phyloP scores from a whole-genome alignment of 495 filamentous ascomycete species.

The Neurospora sp. region DNA sequence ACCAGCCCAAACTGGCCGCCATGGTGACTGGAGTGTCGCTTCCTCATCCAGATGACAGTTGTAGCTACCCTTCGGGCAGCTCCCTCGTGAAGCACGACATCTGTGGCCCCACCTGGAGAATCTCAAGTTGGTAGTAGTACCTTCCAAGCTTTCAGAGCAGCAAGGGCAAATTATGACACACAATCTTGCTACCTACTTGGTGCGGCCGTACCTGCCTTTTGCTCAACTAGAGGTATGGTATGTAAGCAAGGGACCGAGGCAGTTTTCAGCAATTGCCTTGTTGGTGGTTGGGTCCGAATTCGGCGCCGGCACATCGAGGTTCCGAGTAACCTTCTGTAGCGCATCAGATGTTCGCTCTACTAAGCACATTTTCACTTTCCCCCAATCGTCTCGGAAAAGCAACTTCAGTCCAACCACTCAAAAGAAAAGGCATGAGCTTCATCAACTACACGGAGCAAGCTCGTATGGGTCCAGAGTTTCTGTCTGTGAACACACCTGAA shows the following conservation, averaged over 20 bases:
- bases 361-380: neutral
- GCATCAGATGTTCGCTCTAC: neutral
- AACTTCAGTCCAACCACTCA: neutral
- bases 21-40: neutral
- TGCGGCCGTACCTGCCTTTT: neutral
- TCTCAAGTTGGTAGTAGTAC: neutral
- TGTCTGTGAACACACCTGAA: neutral
- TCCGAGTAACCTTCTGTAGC: neutral
- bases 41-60: neutral
- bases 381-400: neutral
- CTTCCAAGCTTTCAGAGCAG: neutral
- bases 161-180: neutral
- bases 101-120: neutral
- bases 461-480: neutral
- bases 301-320: neutral
- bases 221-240: neutral
- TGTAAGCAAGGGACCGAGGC: neutral
- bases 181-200: neutral
- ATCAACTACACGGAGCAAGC: neutral
- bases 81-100: neutral
- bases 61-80: neutral
- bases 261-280: neutral
- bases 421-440: neutral
- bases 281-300: neutral
- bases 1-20: neutral